Evolutionary conservation across 2,329 filamentous ascomycete genomes (phyloP).

Genomic region (Aspergillus ochraceus): DNA sequence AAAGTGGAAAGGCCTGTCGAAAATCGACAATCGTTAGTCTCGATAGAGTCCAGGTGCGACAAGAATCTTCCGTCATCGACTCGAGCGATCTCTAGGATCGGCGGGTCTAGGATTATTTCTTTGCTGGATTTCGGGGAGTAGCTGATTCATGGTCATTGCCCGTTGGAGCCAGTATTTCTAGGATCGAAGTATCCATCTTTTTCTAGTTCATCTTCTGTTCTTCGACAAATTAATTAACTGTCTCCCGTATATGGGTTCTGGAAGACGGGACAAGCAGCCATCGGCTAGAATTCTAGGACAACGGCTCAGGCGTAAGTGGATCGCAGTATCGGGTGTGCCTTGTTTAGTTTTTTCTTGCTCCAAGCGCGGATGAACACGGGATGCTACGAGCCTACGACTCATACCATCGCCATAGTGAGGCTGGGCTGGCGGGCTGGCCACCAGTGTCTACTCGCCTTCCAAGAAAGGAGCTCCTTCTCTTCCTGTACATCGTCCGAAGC

Average conservation of each 20-base stretch:
- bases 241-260: not conserved
- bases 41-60: not conserved
- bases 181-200: not conserved
- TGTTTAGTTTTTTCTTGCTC: not conserved
- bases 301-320: not conserved
- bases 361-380: not conserved
- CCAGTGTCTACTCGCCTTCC: not conserved
- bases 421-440: not conserved
- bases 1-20: not conserved
- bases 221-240: not conserved
- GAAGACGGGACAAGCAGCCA: not conserved
- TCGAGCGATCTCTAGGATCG: not conserved
- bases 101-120: not conserved
- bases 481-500: not conserved
- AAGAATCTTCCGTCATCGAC: not conserved
- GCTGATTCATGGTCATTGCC: not conserved
- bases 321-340: not conserved
- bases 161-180: too few relatives aligned
- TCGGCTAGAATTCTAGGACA: not conserved
- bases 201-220: not conserved
- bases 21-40: not conserved
- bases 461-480: not conserved
- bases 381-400: not conserved
- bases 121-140: not conserved
- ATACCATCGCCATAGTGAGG: not conserved